Conservation (phyloP, 495 filamentous ascomycete species). For the Xylaria bambusicola region DNA sequence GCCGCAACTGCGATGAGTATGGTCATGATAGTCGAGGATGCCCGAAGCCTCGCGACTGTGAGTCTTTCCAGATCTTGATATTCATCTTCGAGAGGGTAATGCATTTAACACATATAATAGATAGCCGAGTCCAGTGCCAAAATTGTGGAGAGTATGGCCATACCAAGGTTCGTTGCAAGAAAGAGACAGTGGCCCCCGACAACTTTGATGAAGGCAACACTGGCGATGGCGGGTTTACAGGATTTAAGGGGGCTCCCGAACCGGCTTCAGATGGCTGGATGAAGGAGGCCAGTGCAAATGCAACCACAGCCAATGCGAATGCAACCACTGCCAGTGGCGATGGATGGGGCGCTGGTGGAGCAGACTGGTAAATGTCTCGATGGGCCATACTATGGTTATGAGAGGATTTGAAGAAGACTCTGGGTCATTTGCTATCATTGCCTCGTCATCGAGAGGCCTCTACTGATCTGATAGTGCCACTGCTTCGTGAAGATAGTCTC, state of each 20-base stretch:
- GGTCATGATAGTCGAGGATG: slow-evolving; percentile 78
- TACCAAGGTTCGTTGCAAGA: slow-evolving; percentile 61
- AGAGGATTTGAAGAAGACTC: not conserved
- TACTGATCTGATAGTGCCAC: not conserved
- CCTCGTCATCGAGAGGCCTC: not conserved
- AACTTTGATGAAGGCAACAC: slow-evolving; percentile 4
- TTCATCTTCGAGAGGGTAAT: not conserved
- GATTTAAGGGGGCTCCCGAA: not conserved
- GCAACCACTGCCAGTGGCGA: not conserved
- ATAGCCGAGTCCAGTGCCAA: slow-evolving; percentile 69
- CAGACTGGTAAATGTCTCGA: not conserved
- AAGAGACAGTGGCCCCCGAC: slow-evolving; percentile 28
- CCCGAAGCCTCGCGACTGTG: slow-evolving; percentile 72
- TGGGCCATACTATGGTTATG: not conserved
- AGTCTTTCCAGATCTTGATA: slow-evolving; percentile 21
- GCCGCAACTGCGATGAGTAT: slow-evolving; percentile 73
- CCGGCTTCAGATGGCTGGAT: slow-evolving; percentile 8
- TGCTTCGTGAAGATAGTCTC: slow-evolving; percentile 8
- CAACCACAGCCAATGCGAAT: too few species aligned
- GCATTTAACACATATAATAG: slow-evolving; percentile 40
- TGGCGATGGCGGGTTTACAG: not conserved
- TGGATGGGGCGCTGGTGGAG: not conserved
- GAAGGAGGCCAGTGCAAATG: not conserved
- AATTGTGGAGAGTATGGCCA: slow-evolving; percentile 80
- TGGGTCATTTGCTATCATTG: not conserved